phyloP scores from a whole-genome alignment of 495 filamentous ascomycete genomes.

The Podospora didyma region DNA sequence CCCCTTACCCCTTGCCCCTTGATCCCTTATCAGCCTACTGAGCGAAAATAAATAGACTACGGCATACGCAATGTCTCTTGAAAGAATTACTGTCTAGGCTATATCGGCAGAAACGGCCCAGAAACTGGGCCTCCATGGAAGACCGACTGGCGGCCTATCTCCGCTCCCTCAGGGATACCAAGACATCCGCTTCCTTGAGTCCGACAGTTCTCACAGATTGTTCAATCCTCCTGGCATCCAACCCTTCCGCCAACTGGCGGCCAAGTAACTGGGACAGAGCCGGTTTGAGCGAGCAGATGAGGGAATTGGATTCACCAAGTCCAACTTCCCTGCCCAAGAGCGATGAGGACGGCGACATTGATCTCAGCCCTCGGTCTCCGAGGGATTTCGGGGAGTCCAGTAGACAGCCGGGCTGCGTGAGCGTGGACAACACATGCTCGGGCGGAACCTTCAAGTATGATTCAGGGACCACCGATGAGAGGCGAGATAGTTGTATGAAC shows the following conservation, averaged over 20 bases:
- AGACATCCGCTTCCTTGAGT: not conserved
- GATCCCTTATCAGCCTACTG: not conserved
- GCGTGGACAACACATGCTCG: too few relatives aligned
- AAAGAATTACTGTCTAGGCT: slow-evolving; percentile 18
- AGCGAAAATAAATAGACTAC: not conserved
- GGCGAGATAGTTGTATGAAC: not conserved
- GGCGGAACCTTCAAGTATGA: too few relatives aligned
- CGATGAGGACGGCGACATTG: too few relatives aligned
- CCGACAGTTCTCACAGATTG: slow-evolving; percentile 1
- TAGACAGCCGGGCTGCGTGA: too few relatives aligned
- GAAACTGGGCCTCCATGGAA: slow-evolving; percentile 8
- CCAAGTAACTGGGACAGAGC: too few relatives aligned
- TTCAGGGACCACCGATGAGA: too few relatives aligned
- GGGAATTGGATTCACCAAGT: not conserved
- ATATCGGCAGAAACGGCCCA: slow-evolving; percentile 18
- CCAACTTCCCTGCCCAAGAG: too few relatives aligned
- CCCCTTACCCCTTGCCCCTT: too few relatives aligned
- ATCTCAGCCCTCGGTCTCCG: too few relatives aligned
- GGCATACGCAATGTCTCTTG: slow-evolving; percentile 17
- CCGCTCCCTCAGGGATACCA: slow-evolving; percentile 1
- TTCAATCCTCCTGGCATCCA: slow-evolving; percentile 6
- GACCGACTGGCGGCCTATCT: slow-evolving; percentile 6
- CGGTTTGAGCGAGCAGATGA: too few relatives aligned
- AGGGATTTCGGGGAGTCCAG: too few relatives aligned
- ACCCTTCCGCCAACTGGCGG: not conserved